Base-by-base conservation (phyloP, 306 rosid genomes). In the Quillaja saponaria region DNA sequence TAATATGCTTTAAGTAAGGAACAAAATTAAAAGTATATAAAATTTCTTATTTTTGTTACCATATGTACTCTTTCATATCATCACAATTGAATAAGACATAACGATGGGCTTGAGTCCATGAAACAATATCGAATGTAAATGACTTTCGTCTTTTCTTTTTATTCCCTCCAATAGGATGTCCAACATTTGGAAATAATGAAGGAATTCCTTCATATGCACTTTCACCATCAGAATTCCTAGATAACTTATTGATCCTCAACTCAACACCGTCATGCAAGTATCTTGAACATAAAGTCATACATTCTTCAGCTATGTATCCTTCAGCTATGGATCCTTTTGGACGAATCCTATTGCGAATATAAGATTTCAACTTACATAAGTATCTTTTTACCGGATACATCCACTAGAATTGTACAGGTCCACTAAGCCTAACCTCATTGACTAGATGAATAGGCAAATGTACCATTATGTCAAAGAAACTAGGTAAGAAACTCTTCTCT, bases 81-180 rank as follows among this genome's bases (percentile, higher is more conserved):
- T 25, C 16, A 12, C 56, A 51, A 21, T 51, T 51, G 56, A 51
- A 51, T 51, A 51, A 10, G 34, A 21, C 13, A 15, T 51, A 51
- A 20, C 37, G 8, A 12, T 51, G 37, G 4, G 56, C 37, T 51
- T 51, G 56, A 11, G 1, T 25, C 15, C n/a, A 20, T 12, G 37
- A 51, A 11, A n/a, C 13, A 8, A 3, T 4, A 12, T 51, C 10
- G 12, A 51, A 25, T 20, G 56, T 13, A 31, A 52, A 10, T 52
- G 58, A 10, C 35, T 52, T 6, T 3, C 58, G 17, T 3, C 13
- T 51, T 2, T 12, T 25, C 56, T 51, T 52, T 25, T 25, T 25
- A 25, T 25, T 25, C 13, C 47, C 31, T 13, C 25, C 52, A 14
- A 14, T 6, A 25, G 9, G 40, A 13, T 6, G 13, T 25, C 42